Evolutionary conservation across 2,329 filamentous ascomycete species (phyloP).

Genomic region (Cercospora sp.): DNA sequence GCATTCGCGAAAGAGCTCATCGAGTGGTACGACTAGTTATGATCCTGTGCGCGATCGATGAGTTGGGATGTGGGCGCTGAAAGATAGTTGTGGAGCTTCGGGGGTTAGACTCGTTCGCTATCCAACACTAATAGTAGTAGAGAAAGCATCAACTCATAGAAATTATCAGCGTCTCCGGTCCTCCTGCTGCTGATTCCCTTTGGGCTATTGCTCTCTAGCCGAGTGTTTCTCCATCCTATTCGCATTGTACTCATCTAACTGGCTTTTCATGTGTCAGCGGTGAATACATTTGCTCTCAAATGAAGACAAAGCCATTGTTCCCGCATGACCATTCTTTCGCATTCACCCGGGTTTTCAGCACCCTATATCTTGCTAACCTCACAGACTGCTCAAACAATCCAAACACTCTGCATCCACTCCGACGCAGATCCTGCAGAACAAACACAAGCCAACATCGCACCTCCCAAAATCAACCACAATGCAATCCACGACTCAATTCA

Average conservation of each 20-base stretch:
- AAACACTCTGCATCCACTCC: not conserved
- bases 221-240: not conserved
- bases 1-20: not conserved
- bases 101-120: not conserved
- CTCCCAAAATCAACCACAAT: not conserved
- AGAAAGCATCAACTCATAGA: not conserved
- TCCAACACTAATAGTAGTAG: not conserved
- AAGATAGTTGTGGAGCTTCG: not conserved
- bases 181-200: not conserved
- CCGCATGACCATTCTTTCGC: not conserved
- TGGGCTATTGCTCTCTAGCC: not conserved
- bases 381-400: not conserved
- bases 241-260: not conserved
- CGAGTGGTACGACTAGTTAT: not conserved
- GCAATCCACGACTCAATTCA: not conserved
- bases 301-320: not conserved
- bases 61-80: not conserved
- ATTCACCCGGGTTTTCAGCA: not conserved
- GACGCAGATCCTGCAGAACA: not conserved
- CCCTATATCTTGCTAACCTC: not conserved
- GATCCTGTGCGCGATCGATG: slow-evolving; percentile 10
- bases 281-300: not conserved
- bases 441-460: not conserved
- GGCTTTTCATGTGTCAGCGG: not conserved
- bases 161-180: no score